Percentiles rank a stretch among this genome's conserved stretches.
Conservation (phyloP, 148 eudicot species). For the Rheum nobile region DNA sequence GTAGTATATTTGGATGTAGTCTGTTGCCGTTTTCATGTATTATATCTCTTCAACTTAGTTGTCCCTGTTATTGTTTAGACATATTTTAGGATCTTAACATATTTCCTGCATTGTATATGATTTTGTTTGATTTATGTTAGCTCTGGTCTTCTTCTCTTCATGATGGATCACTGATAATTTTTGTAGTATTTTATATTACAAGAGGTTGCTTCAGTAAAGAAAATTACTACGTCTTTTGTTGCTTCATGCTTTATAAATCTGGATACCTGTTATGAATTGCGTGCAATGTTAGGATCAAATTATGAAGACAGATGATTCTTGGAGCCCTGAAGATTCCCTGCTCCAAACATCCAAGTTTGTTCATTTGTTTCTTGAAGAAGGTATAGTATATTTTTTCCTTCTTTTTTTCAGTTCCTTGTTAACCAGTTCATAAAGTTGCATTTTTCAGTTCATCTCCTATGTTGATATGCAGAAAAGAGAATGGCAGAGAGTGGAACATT, state of each 20-base stretch:
- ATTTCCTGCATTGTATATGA: not conserved
- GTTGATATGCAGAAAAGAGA: constrained; percentile 14
- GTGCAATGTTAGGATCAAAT: constrained; percentile 25
- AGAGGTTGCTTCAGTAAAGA: not conserved
- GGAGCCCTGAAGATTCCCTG: constrained; percentile 33
- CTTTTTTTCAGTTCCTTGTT: not conserved
- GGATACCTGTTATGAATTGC: not conserved
- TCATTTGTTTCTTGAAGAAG: constrained; percentile 78
- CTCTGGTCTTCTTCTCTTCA: not conserved
- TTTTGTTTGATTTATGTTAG: not conserved
- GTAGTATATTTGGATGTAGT: not conserved
- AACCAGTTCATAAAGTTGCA: not conserved
- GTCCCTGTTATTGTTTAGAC: not conserved
- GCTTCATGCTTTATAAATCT: not conserved
- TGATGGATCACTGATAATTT: not conserved
- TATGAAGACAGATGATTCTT: constrained; percentile 31
- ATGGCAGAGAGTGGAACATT: constrained; percentile 24
- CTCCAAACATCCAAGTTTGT: constrained; percentile 65
- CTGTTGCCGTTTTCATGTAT: not conserved
- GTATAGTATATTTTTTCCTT: constrained; percentile 18
- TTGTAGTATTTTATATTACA: not conserved
- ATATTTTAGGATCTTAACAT: not conserved
- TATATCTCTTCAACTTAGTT: not conserved
- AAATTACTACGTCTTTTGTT: not conserved
- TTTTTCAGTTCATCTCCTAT: not conserved